Evolutionary conservation across 2,329 filamentous ascomycete species (phyloP).

Genomic region (Alternaria metachromatica): DNA sequence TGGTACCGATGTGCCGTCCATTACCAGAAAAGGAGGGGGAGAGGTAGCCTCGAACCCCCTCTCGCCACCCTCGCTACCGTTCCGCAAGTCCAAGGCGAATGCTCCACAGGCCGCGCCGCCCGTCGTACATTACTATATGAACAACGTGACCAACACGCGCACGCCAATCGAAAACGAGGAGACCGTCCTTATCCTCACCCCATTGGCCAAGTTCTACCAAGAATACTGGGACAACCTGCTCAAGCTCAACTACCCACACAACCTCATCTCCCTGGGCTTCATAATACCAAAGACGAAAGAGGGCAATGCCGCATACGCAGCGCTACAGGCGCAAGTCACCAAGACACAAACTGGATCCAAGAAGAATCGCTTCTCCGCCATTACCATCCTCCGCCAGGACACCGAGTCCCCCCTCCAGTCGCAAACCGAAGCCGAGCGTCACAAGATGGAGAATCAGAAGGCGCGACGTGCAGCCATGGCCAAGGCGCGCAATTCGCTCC

Average conservation of each 20-base stretch:
- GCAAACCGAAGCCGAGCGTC: slow-evolving; percentile 86
- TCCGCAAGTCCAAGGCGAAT: slow-evolving; percentile 69
- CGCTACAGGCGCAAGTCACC: slow-evolving; percentile 82
- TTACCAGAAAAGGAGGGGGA: slow-evolving; percentile 57
- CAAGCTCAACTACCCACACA: slow-evolving; percentile 85
- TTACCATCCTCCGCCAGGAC: slow-evolving; percentile 95
- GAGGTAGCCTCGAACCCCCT: slow-evolving; percentile 71
- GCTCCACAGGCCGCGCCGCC: slow-evolving; percentile 72
- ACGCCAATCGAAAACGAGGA: slow-evolving; percentile 81
- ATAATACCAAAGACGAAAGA: slow-evolving; percentile 94
- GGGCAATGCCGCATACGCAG: slow-evolving; percentile 83
- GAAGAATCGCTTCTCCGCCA: slow-evolving; percentile 84
- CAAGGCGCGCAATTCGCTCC: slow-evolving; percentile 87
- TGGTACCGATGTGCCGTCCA: slow-evolving; percentile 62
- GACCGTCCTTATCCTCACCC: slow-evolving; percentile 88
- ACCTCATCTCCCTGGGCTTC: slow-evolving; percentile 93
- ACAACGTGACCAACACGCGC: slow-evolving; percentile 84
- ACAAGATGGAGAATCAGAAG: slow-evolving; percentile 92
- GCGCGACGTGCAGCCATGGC: slow-evolving; percentile 86
- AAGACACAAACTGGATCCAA: slow-evolving; percentile 85
- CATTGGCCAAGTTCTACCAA: slow-evolving; percentile 90
- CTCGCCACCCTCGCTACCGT: slow-evolving; percentile 76
- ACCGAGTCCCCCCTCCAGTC: slow-evolving; percentile 82
- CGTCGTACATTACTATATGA: slow-evolving; percentile 91
- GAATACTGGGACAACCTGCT: slow-evolving; percentile 95